Evolutionary conservation across 2,329 filamentous ascomycete genomes (phyloP).

Genomic region (Colletotrichum lentis): DNA sequence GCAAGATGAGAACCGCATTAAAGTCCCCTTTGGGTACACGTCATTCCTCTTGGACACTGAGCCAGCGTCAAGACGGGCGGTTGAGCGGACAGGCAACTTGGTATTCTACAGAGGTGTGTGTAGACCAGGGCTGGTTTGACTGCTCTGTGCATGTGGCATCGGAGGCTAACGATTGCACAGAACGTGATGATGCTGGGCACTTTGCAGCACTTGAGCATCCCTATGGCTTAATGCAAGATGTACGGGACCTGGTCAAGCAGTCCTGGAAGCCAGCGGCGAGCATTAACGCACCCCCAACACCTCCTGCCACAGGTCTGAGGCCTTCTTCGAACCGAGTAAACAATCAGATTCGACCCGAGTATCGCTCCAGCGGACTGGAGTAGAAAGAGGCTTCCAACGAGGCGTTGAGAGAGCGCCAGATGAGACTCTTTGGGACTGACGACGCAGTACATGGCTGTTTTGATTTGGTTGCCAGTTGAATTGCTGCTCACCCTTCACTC

Average conservation of each 20-base stretch:
- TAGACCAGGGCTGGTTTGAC: not conserved
- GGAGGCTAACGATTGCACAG: slow-evolving; percentile 11
- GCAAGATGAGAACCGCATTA: slow-evolving; percentile 37
- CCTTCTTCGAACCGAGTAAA: not conserved
- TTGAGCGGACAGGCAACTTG: slow-evolving; percentile 38
- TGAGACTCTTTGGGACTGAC: slow-evolving; percentile 57
- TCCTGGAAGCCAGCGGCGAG: not conserved
- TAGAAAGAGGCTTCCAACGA: too few species aligned
- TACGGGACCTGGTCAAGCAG: slow-evolving; percentile 19
- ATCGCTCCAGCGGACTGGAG: not conserved
- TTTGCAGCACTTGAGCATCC: slow-evolving; percentile 39
- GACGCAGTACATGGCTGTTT: slow-evolving; percentile 54
- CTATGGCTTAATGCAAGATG: slow-evolving; percentile 16
- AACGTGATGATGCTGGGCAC: slow-evolving; percentile 38
- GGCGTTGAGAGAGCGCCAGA: slow-evolving; percentile 48
- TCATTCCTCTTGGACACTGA: slow-evolving; percentile 37
- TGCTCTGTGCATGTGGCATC: not conserved
- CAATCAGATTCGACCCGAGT: slow-evolving; percentile 4
- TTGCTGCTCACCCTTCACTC: slow-evolving; percentile 48
- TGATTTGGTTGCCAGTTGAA: slow-evolving; percentile 54
- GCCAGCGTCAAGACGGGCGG: slow-evolving; percentile 31
- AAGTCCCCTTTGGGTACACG: slow-evolving; percentile 38
- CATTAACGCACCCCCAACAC: too few species aligned
- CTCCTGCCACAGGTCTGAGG: not conserved
- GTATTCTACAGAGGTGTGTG: slow-evolving; percentile 39